A percentile compares a stretch with the other conserved stretches of the same genome.
These are phyloP conservation scores for Polyplosphaeria fusca DNA, from an alignment of 495 filamentous ascomycete species.

Conservation along the genomic window DNA sequence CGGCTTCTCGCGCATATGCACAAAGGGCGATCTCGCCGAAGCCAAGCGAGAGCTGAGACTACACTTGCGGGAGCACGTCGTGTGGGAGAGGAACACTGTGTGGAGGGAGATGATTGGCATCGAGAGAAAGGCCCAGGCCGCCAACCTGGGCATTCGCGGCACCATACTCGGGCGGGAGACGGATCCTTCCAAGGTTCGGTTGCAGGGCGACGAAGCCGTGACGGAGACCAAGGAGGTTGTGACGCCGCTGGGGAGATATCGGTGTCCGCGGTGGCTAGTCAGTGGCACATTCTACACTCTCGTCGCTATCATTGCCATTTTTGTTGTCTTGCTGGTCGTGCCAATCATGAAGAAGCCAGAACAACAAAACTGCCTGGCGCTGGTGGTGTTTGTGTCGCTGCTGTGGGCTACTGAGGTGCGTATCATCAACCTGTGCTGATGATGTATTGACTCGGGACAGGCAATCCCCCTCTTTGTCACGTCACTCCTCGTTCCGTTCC, in stretches of 20 bases:
- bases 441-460: conserved; percentile 43
- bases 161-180: conserved; percentile 74
- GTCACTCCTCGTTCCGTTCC: conserved; percentile 86
- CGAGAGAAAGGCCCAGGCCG: conserved; percentile 92
- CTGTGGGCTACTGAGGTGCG: conserved; percentile 92
- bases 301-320: conserved; percentile 66
- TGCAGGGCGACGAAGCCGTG: conserved; percentile 76
- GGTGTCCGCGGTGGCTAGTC: conserved; percentile 76
- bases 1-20: conserved; percentile 76
- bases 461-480: conserved; percentile 97
- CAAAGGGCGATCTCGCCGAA: conserved; percentile 67
- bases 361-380: conserved; percentile 92
- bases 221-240: conserved; percentile 61
- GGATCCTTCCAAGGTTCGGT: conserved; percentile 64
- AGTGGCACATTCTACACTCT: conserved; percentile 76
- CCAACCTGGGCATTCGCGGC: conserved; percentile 75
- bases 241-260: conserved; percentile 78
- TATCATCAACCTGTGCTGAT: neutral
- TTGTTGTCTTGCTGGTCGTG: conserved; percentile 65
- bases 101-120: conserved; percentile 99
- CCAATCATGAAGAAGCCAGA: conserved; percentile 80
- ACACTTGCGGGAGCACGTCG: conserved; percentile 92
- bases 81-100: conserved; percentile 98
- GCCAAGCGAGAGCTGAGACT: conserved; percentile 84
- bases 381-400: conserved; percentile 90